A percentile compares a stretch with the other conserved stretches of the same genome.
phyloP scores from a whole-genome alignment of 306 rosid species.

The Citrullus colocynthis region DNA sequence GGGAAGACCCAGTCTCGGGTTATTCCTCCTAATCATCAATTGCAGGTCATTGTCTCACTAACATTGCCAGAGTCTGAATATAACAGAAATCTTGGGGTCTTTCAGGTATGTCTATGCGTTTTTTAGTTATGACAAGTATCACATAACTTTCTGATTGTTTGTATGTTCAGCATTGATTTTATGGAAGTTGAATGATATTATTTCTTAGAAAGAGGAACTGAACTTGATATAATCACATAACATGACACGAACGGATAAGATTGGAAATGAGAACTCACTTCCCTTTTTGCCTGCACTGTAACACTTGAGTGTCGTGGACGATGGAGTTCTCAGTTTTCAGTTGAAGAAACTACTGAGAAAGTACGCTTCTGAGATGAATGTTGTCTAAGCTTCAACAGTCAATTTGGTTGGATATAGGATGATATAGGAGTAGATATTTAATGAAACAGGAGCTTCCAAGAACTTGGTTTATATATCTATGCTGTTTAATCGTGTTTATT shows the following conservation, averaged over 20 bases:
- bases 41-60: conserved; percentile 31
- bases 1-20: conserved; percentile 19
- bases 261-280: not conserved
- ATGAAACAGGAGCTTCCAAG: not conserved
- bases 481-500: not conserved
- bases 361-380: not conserved
- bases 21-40: conserved; percentile 38
- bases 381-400: not conserved
- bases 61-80: conserved; percentile 65
- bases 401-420: not conserved
- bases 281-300: not conserved
- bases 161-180: not conserved
- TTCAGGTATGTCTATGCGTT: conserved; percentile 42
- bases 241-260: not conserved
- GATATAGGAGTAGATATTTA: not conserved
- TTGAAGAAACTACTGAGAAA: not conserved
- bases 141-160: not conserved
- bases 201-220: not conserved
- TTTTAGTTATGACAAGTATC: not conserved
- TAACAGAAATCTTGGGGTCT: conserved; percentile 70
- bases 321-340: not conserved
- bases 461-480: not conserved
- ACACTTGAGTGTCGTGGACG: not conserved
- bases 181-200: not conserved
- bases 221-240: not conserved